Conservation (phyloP, 2,329 filamentous ascomycete species). For the Ilyonectria sp. region DNA sequence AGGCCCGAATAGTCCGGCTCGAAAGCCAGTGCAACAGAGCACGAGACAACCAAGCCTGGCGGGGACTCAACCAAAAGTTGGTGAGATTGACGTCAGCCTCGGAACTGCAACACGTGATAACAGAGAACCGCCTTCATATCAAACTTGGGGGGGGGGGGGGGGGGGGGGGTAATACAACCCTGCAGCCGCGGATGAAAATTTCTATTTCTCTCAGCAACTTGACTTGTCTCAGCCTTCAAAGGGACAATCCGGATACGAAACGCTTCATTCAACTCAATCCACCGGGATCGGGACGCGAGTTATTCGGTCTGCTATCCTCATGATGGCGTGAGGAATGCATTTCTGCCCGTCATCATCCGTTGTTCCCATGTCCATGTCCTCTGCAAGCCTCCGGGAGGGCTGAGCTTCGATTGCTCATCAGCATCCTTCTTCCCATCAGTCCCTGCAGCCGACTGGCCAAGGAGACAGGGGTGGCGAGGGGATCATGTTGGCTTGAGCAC, state of each 20-base stretch:
- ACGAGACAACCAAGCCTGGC: slow-evolving; percentile 4
- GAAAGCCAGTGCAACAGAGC: slow-evolving; percentile 3
- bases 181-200: slow-evolving; percentile 16
- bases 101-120: slow-evolving; percentile 5
- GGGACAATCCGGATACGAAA: slow-evolving; percentile 35
- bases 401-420: slow-evolving; percentile 43
- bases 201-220: slow-evolving; percentile 17
- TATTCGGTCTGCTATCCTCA: slow-evolving; percentile 19
- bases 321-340: slow-evolving; percentile 43
- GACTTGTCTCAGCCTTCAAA: slow-evolving; percentile 29
- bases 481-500: slow-evolving; percentile 55
- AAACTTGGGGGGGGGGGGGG: slow-evolving; percentile 2
- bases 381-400: slow-evolving; percentile 41
- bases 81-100: not conserved
- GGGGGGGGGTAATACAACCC: not conserved
- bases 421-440: slow-evolving; percentile 37
- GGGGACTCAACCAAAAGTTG: not conserved
- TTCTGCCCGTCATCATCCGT: slow-evolving; percentile 42
- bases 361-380: slow-evolving; percentile 41
- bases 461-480: slow-evolving; percentile 45
- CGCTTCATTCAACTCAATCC: slow-evolving; percentile 22
- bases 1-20: not conserved
- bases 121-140: not conserved
- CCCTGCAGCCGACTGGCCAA: slow-evolving; percentile 50
- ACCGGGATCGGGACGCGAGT: slow-evolving; percentile 25